phyloP scores from a whole-genome alignment of 345 rosid genomes.

The Noccaea bulbosa region DNA sequence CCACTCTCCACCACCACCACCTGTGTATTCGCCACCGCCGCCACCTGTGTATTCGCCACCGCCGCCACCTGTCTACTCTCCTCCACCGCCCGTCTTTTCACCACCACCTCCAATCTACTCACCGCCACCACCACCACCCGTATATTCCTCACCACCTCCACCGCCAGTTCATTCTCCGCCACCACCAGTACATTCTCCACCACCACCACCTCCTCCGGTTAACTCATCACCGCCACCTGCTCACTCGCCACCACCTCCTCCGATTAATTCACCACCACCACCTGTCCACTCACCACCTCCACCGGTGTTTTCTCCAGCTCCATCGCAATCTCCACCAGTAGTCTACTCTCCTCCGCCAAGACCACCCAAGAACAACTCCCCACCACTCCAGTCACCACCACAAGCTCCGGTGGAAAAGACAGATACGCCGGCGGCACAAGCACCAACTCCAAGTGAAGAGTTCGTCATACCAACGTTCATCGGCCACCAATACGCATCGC shows the following conservation, averaged over 20 bases:
- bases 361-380: slow-evolving; percentile 33
- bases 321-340: slow-evolving; percentile 31
- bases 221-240: slow-evolving; percentile 38
- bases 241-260: slow-evolving; percentile 20
- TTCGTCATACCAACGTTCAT: slow-evolving; percentile 58
- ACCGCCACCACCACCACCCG: slow-evolving; percentile 35
- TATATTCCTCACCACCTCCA: slow-evolving; percentile 33
- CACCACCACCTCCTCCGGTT: slow-evolving; percentile 31
- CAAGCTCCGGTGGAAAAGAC: slow-evolving; percentile 27
- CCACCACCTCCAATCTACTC: slow-evolving; percentile 41
- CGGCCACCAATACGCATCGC: slow-evolving; percentile 75
- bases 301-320: slow-evolving; percentile 34
- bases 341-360: slow-evolving; percentile 38
- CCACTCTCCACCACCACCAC: slow-evolving; percentile 35
- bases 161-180: slow-evolving; percentile 40
- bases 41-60: slow-evolving; percentile 29
- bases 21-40: slow-evolving; percentile 37
- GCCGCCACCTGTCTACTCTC: slow-evolving; percentile 5
- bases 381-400: slow-evolving; percentile 35
- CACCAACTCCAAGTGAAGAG: slow-evolving; percentile 44
- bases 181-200: slow-evolving; percentile 37
- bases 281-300: slow-evolving; percentile 28
- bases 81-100: neutral
- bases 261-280: slow-evolving; percentile 41
- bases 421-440: slow-evolving; percentile 1